phyloP scores from a whole-genome alignment of 257 asterid species.

The Primulina eburnea region DNA sequence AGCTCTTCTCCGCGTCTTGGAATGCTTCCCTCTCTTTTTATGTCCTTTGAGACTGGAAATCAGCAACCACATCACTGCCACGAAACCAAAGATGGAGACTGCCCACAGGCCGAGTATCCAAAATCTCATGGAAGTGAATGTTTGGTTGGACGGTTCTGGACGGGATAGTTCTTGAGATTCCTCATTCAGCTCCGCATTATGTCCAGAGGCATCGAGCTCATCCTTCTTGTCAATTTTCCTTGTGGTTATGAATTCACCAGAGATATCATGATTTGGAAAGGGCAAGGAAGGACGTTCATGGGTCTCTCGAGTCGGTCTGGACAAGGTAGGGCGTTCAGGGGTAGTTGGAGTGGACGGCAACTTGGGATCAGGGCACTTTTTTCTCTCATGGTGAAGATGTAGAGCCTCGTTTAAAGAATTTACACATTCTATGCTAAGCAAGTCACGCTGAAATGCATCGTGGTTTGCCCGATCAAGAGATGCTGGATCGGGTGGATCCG shows the following conservation, averaged over 20 bases:
- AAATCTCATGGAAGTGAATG: constrained; percentile 60
- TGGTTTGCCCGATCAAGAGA: constrained; percentile 55
- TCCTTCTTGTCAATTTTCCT: constrained; percentile 38
- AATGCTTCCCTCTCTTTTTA: constrained; percentile 51
- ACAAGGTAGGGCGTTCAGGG: constrained; percentile 26
- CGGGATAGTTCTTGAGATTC: constrained; percentile 39
- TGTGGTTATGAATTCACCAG: constrained; percentile 27
- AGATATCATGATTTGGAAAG: constrained; percentile 24
- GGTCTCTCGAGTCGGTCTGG: constrained; percentile 23
- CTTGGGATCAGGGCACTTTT: constrained; percentile 52
- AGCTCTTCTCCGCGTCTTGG: constrained; percentile 52
- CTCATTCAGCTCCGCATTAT: constrained; percentile 27
- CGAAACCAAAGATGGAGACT: constrained; percentile 49
- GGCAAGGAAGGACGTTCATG: constrained; percentile 29
- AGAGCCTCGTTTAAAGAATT: constrained; percentile 74
- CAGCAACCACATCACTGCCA: constrained; percentile 52
- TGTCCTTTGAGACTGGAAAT: constrained; percentile 51
- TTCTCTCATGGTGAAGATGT: constrained; percentile 46
- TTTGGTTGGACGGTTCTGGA: constrained; percentile 44
- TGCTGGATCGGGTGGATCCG: constrained; percentile 69
- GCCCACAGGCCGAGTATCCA: constrained; percentile 74
- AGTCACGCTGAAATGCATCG: constrained; percentile 59
- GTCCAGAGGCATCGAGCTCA: constrained; percentile 21
- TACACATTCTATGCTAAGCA: constrained; percentile 83
- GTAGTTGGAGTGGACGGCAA: constrained; percentile 31